These are phyloP conservation scores for Alternaria ventricosa DNA, from an alignment of 2,329 filamentous ascomycete genomes.

Conservation along the genomic window DNA sequence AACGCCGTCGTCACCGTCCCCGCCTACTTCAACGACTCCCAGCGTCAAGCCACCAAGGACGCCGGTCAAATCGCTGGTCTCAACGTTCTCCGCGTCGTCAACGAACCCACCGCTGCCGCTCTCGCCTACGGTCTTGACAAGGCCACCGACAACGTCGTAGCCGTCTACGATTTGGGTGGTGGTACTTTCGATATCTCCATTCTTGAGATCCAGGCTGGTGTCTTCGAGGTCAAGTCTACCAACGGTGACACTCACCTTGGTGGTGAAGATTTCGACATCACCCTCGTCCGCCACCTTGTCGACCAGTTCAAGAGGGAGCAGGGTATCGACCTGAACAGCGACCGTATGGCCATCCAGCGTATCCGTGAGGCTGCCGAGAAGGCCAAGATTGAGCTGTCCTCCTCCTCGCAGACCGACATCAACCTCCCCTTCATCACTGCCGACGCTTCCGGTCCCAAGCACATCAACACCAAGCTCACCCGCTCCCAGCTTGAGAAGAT, in stretches of 20 bases:
- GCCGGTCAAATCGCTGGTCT: constrained; percentile 95
- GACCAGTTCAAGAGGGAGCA: constrained; percentile 97
- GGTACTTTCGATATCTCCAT: constrained; percentile 99
- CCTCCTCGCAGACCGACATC: constrained; percentile 93
- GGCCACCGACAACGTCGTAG: constrained; percentile 85
- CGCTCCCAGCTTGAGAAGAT: constrained; percentile 92
- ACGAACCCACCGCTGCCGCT: constrained; percentile 95
- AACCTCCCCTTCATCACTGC: constrained; percentile 99
- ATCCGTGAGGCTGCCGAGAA: constrained; percentile 99
- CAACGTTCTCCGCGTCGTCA: constrained; percentile 96
- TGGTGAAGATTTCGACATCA: constrained; percentile 98
- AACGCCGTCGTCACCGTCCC: constrained; percentile 97
- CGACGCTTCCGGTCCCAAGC: constrained; percentile 92
- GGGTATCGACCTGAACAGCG: constrained; percentile 83
- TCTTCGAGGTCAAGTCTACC: constrained; percentile 99
- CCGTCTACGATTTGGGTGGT: constrained; percentile 97
- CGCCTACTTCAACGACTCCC: constrained; percentile 98
- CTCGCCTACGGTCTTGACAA: constrained; percentile 97
- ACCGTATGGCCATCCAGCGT: constrained; percentile 99
- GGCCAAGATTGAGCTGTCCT: constrained; percentile 98
- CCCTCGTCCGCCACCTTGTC: constrained; percentile 90
- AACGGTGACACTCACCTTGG: constrained; percentile 98
- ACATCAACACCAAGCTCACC: constrained; percentile 96
- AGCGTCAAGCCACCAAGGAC: constrained; percentile 98
- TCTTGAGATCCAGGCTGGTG: constrained; percentile 95